Conservation (phyloP, 2,329 filamentous ascomycete species). For the Anthostomella pinea region DNA sequence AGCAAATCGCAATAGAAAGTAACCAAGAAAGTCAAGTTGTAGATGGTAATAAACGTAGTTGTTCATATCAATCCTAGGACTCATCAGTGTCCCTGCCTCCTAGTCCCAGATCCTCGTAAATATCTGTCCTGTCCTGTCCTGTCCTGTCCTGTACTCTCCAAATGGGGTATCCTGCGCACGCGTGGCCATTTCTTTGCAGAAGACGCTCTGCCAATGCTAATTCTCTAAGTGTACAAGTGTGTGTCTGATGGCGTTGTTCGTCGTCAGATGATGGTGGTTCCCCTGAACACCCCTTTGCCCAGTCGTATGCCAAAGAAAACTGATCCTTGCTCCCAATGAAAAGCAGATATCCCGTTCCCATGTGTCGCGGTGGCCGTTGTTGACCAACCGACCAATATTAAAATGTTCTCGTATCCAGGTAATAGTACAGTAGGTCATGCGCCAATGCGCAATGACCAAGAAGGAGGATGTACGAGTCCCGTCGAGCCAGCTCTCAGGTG, state of each 20-base stretch:
- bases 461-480: slow-evolving; percentile 18
- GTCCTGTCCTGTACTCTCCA: slow-evolving; percentile 21
- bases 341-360: slow-evolving; percentile 20
- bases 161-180: slow-evolving; percentile 32
- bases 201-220: slow-evolving; percentile 27
- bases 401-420: slow-evolving; percentile 18
- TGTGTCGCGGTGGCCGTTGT: slow-evolving; percentile 15
- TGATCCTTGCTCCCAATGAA: too few species aligned
- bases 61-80: too few species aligned
- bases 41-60: too few species aligned
- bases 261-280: too few species aligned
- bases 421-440: slow-evolving; percentile 25
- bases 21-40: too few species aligned
- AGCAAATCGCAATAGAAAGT: too few species aligned
- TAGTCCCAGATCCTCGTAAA: slow-evolving; percentile 8
- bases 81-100: too few species aligned
- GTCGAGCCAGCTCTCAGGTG: slow-evolving; percentile 28
- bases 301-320: too few species aligned
- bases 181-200: slow-evolving; percentile 27
- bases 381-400: slow-evolving; percentile 21
- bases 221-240: slow-evolving; percentile 22
- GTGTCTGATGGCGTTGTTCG: too few species aligned
- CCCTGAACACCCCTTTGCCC: too few species aligned
- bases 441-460: slow-evolving; percentile 19
- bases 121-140: slow-evolving; percentile 17